These are phyloP conservation scores for Neurospora hispaniola DNA, from an alignment of 495 filamentous ascomycete species.

Conservation along the genomic window DNA sequence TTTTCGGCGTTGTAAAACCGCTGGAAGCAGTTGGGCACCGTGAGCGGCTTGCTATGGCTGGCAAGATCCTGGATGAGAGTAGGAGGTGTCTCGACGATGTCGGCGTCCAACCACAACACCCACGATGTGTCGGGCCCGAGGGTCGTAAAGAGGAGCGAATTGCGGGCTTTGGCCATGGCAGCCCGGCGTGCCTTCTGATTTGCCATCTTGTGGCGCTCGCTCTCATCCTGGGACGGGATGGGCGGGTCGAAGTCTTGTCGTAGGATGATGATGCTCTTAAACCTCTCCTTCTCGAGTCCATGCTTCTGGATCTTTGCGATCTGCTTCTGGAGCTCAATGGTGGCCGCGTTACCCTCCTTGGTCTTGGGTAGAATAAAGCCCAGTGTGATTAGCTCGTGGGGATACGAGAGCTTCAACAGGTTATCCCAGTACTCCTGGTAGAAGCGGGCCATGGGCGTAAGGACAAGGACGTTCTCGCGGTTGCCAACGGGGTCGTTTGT, in stretches of 20 bases:
- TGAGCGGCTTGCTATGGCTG: constrained; percentile 69
- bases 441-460: constrained; percentile 87
- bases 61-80: constrained; percentile 90
- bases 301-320: constrained; percentile 70
- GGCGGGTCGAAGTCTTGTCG: constrained; percentile 91
- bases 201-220: constrained; percentile 77
- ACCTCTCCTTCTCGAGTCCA: constrained; percentile 68
- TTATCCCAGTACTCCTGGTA: constrained; percentile 96
- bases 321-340: constrained; percentile 67
- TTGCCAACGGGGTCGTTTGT: constrained; percentile 62
- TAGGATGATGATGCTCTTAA: constrained; percentile 85
- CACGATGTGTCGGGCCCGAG: constrained; percentile 87
- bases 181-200: constrained; percentile 81
- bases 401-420: constrained; percentile 71
- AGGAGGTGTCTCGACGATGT: constrained; percentile 81
- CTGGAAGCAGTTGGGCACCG: constrained; percentile 95
- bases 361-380: constrained; percentile 96
- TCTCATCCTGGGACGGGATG: constrained; percentile 67
- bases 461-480: constrained; percentile 76
- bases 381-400: constrained; percentile 85
- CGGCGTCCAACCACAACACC: constrained; percentile 93
- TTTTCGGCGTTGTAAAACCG: constrained; percentile 65
- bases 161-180: constrained; percentile 86
- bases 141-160: constrained; percentile 93
- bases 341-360: constrained; percentile 75